Evolutionary conservation across 2,329 filamentous ascomycete species (phyloP).

Genomic region (Fusarium nelsonii): DNA sequence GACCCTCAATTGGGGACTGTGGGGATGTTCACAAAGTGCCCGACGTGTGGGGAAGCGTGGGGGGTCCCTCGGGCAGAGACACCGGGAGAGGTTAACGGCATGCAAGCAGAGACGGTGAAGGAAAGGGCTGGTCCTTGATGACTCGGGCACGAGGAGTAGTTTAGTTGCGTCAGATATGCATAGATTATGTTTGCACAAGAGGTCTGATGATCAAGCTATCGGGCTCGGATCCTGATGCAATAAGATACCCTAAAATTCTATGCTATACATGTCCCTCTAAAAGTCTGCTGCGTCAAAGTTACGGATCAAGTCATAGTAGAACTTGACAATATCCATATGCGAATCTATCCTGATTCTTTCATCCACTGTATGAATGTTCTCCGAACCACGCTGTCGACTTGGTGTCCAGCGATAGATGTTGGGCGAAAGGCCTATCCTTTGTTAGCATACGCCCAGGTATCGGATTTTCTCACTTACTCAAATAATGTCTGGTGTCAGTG

Average conservation of each 20-base stretch:
- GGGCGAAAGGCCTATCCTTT: conserved; percentile 46
- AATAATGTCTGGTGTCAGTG: conserved; percentile 59
- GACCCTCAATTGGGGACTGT: conserved; percentile 20
- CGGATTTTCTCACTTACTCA: conserved; percentile 46
- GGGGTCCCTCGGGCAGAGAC: conserved; percentile 5
- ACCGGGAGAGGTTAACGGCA: conserved; percentile 1
- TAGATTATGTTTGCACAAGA: neutral
- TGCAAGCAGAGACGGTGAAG: conserved; percentile 10
- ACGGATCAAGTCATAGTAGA: conserved; percentile 59
- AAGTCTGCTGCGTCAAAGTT: conserved; percentile 58
- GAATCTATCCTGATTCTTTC: conserved; percentile 56
- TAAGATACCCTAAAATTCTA: conserved; percentile 10
- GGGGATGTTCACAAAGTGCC: conserved; percentile 16
- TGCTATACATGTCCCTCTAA: conserved; percentile 5
- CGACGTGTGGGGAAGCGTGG: conserved; percentile 32
- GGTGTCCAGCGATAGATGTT: conserved; percentile 61
- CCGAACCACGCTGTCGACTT: conserved; percentile 36
- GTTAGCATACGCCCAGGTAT: neutral
- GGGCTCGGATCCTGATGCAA: neutral
- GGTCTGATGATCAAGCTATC: conserved; percentile 3
- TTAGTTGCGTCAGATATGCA: conserved; percentile 5
- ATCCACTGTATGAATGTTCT: conserved; percentile 58
- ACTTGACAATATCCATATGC: conserved; percentile 58
- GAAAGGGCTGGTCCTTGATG: neutral
- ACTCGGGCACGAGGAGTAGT: neutral